A percentile compares a stretch with the other conserved stretches of the same genome.
Evolutionary conservation across 2,329 filamentous ascomycete genomes (phyloP).

Genomic region (Zasmidium citrigriseum): DNA sequence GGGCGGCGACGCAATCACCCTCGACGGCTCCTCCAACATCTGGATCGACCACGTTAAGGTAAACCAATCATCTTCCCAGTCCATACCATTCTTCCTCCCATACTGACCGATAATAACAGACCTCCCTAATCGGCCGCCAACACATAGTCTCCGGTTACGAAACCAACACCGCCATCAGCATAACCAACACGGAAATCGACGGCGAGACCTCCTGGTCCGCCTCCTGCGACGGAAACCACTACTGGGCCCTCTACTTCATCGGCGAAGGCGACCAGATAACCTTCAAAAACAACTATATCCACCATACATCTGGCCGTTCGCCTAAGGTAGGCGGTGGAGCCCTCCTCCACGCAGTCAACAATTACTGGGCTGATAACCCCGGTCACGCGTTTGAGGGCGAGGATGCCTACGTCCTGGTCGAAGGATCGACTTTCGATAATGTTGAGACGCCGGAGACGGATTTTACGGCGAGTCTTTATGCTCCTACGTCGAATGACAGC

Average conservation of each 20-base stretch:
- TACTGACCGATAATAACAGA: slow-evolving; percentile 38
- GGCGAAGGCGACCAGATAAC: slow-evolving; percentile 60
- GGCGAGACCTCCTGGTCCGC: slow-evolving; percentile 57
- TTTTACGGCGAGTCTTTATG: slow-evolving; percentile 14
- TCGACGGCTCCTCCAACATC: slow-evolving; percentile 34
- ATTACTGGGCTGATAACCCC: slow-evolving; percentile 59
- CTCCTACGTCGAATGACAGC: slow-evolving; percentile 6
- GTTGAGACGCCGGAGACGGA: slow-evolving; percentile 8
- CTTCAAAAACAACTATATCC: slow-evolving; percentile 62
- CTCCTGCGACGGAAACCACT: slow-evolving; percentile 55
- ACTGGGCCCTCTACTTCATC: slow-evolving; percentile 52
- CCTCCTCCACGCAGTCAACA: slow-evolving; percentile 63
- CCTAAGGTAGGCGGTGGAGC: slow-evolving; percentile 60
- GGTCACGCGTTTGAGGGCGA: slow-evolving; percentile 54
- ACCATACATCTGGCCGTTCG: slow-evolving; percentile 58
- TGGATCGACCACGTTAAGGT: slow-evolving; percentile 33
- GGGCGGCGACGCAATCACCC: slow-evolving; percentile 42
- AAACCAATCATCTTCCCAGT: slow-evolving; percentile 25
- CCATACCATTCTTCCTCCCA: slow-evolving; percentile 46
- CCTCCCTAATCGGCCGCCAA: slow-evolving; percentile 60
- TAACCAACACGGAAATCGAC: slow-evolving; percentile 63
- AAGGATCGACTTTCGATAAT: slow-evolving; percentile 25
- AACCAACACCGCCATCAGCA: slow-evolving; percentile 57
- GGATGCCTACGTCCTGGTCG: slow-evolving; percentile 24
- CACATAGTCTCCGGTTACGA: slow-evolving; percentile 60